Percentiles rank a stretch among this genome's conserved stretches.
These are phyloP conservation scores for Pseudoscleropodium purum DNA, from an alignment of 225 moss, liverwort and hornwort species.

Conservation along the genomic window DNA sequence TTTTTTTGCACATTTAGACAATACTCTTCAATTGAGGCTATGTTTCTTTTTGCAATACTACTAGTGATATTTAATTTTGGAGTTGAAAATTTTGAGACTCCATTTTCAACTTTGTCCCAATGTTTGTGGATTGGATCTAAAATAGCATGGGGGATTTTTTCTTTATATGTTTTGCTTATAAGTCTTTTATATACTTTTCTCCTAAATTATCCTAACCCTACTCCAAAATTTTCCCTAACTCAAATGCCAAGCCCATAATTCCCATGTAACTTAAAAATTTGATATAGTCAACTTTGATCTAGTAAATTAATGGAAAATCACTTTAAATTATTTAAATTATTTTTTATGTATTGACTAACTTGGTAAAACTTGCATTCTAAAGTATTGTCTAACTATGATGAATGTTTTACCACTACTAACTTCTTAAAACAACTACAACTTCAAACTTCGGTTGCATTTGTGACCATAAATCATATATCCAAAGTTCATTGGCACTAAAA, in stretches of 20 bases:
- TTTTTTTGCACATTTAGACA: background rate
- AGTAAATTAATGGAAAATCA: background rate
- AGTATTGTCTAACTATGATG: background rate
- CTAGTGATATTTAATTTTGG: accelerated
- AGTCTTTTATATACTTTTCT: background rate
- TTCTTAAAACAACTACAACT: accelerated
- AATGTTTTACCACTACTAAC: background rate
- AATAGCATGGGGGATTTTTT: accelerated
- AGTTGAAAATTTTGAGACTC: background rate
- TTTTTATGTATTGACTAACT: background rate
- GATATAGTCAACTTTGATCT: background rate
- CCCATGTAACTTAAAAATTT: no score
- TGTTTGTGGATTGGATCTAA: accelerated
- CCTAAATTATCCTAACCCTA: background rate
- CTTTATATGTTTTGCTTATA: background rate
- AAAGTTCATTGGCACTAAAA: background rate
- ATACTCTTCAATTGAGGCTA: background rate
- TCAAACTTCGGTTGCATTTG: background rate
- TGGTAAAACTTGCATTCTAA: background rate
- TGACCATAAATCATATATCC: background rate
- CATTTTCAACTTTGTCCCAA: no score
- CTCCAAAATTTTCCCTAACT: background rate
- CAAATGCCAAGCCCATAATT: background rate
- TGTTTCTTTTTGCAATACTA: background rate
- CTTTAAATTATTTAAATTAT: background rate